phyloP scores from a whole-genome alignment of 306 rosid genomes.

The Glycine tomentella region DNA sequence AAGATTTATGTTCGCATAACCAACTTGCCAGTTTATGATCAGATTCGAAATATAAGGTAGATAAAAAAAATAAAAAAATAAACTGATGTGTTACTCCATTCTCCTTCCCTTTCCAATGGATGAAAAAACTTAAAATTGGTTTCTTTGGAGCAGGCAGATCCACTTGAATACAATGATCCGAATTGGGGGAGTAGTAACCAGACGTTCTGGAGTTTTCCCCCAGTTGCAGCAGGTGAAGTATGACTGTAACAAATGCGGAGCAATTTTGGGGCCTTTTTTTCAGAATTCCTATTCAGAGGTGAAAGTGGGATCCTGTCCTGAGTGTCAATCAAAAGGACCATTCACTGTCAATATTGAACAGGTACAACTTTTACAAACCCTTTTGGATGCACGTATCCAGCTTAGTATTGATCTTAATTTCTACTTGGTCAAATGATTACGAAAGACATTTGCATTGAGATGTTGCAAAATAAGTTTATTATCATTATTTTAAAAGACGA shows the following conservation, averaged over 20 bases:
- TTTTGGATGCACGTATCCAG: not conserved
- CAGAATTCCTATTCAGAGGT: slow-evolving; percentile 98
- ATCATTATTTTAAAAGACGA: not conserved
- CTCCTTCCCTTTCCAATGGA: not conserved
- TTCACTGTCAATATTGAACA: slow-evolving; percentile 93
- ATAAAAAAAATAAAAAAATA: not conserved
- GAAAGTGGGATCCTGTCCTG: slow-evolving; percentile 98
- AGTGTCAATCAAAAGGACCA: slow-evolving; percentile 97
- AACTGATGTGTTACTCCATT: not conserved
- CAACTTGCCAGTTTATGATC: slow-evolving; percentile 92
- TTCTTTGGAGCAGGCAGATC: slow-evolving; percentile 72
- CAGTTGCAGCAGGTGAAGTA: slow-evolving; percentile 98
- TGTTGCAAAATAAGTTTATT: not conserved
- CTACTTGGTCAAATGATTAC: not conserved
- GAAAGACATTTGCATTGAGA: not conserved
- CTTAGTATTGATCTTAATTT: slow-evolving; percentile 14
- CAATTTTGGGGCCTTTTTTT: slow-evolving; percentile 90
- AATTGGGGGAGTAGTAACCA: slow-evolving; percentile 97
- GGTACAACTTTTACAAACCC: slow-evolving; percentile 54
- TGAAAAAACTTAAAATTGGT: slow-evolving; percentile 13
- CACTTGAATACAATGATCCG: slow-evolving; percentile 99
- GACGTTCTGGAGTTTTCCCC: slow-evolving; percentile 98
- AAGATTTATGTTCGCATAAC: slow-evolving; percentile 91
- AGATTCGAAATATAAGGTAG: slow-evolving; percentile 98
- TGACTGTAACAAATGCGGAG: slow-evolving; percentile 94